These are phyloP conservation scores for Luffa acutangula DNA, from an alignment of 306 rosid species.

Conservation along the genomic window DNA sequence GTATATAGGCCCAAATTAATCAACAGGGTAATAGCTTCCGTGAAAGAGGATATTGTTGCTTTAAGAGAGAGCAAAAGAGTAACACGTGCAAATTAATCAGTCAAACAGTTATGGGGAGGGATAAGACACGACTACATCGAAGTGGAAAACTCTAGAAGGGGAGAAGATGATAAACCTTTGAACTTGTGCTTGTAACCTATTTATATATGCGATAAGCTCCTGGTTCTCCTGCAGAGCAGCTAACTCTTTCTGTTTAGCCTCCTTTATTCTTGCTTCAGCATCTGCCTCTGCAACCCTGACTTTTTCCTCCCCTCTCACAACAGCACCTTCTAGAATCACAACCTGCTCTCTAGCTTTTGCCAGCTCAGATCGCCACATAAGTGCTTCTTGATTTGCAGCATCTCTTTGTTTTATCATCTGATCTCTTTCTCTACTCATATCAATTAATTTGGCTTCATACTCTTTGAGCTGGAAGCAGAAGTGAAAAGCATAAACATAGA, in stretches of 20 bases:
- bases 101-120: neutral
- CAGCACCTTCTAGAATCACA: constrained; percentile 79
- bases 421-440: constrained; percentile 65
- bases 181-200: constrained; percentile 74
- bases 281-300: constrained; percentile 72
- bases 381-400: constrained; percentile 72
- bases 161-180: constrained; percentile 56
- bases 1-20: neutral
- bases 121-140: neutral
- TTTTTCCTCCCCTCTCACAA: constrained; percentile 87
- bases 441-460: constrained; percentile 39
- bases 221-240: constrained; percentile 66
- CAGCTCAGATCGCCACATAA: constrained; percentile 94
- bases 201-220: constrained; percentile 76
- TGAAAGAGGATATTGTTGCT: neutral
- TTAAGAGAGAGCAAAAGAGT: neutral
- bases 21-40: neutral
- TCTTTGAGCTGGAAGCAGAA: constrained; percentile 46
- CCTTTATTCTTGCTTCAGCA: constrained; percentile 72
- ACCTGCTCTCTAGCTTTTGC: constrained; percentile 92
- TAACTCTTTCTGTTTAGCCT: constrained; percentile 59
- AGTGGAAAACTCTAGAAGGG: constrained; percentile 1
- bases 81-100: neutral
- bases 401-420: constrained; percentile 66
- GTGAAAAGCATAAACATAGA: neutral